Conservation (phyloP, 768 basidiomycete genomes). For the Crepidotus variabilis region DNA sequence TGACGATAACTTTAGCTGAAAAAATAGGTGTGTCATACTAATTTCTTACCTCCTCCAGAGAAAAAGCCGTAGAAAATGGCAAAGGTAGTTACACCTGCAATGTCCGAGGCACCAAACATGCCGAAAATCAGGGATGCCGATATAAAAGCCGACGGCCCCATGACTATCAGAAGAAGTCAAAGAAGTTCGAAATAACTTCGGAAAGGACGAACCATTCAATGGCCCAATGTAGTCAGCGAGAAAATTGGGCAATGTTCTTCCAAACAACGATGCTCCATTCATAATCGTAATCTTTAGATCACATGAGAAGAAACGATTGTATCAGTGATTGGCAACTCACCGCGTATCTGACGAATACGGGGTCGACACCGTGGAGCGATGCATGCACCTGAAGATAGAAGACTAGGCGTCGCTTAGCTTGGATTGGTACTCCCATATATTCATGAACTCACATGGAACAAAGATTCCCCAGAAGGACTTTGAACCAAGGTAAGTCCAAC, state of each 20-base stretch:
- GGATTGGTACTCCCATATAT: no score
- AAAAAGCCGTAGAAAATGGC: constrained; percentile 52
- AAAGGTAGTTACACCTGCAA: constrained; percentile 39
- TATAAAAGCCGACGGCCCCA: constrained; percentile 37
- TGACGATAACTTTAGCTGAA: constrained; percentile 9
- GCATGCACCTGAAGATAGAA: constrained; percentile 52
- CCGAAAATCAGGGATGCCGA: constrained; percentile 45
- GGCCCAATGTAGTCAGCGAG: constrained; percentile 47
- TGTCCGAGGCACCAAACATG: constrained; percentile 42
- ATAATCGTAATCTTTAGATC: constrained; percentile 42
- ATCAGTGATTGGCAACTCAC: constrained; percentile 22
- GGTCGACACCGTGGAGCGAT: constrained; percentile 33
- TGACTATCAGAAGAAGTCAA: constrained; percentile 25
- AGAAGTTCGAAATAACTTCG: neutral
- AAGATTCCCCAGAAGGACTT: constrained; percentile 48
- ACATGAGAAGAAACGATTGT: neutral
- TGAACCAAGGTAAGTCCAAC: constrained; percentile 5
- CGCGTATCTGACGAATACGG: constrained; percentile 38
- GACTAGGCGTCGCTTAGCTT: constrained; percentile 23
- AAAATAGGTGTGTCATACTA: constrained; percentile 1
- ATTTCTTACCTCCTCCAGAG: constrained; percentile 44
- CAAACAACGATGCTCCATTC: constrained; percentile 52
- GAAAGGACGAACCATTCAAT: constrained; percentile 36
- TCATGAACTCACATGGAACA: constrained; percentile 41
- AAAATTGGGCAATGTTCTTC: constrained; percentile 56